phyloP scores from a whole-genome alignment of 371 early-diverging fungal species.

The Mortierella polycephala region DNA sequence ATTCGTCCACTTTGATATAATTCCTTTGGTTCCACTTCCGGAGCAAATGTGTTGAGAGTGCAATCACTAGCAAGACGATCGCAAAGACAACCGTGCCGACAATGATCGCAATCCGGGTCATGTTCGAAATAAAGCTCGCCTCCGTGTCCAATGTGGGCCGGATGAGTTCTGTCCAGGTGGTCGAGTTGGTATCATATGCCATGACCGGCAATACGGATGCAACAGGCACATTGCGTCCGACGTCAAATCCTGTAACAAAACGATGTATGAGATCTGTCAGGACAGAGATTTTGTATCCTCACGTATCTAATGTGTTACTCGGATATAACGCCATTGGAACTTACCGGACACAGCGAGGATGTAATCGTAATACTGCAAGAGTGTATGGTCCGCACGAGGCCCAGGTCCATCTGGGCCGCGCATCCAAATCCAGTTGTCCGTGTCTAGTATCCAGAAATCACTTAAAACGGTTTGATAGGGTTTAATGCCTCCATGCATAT shows the following conservation, averaged over 20 bases:
- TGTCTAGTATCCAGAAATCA: constrained; percentile 47
- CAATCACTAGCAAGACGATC: constrained; percentile 23
- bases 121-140: constrained; percentile 27
- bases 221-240: constrained; percentile 36
- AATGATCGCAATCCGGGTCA: constrained; percentile 35
- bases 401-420: constrained; percentile 40
- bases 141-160: constrained; percentile 32
- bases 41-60: constrained; percentile 25
- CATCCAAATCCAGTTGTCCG: constrained; percentile 44
- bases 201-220: constrained; percentile 24
- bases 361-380: constrained; percentile 50
- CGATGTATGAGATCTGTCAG: too few species aligned
- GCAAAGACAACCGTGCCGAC: constrained; percentile 29
- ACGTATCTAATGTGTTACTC: too few species aligned
- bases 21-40: constrained; percentile 52
- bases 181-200: constrained; percentile 39
- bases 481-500: constrained; percentile 50
- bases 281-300: too few species aligned
- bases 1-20: constrained; percentile 36
- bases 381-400: constrained; percentile 46
- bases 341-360: constrained; percentile 43
- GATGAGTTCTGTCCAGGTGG: constrained; percentile 35
- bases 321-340: not conserved
- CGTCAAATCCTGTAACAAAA: constrained; percentile 24
- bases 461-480: constrained; percentile 43